Conservation (phyloP, 2,329 filamentous ascomycete genomes). For the Paracamarosporium sp. region DNA sequence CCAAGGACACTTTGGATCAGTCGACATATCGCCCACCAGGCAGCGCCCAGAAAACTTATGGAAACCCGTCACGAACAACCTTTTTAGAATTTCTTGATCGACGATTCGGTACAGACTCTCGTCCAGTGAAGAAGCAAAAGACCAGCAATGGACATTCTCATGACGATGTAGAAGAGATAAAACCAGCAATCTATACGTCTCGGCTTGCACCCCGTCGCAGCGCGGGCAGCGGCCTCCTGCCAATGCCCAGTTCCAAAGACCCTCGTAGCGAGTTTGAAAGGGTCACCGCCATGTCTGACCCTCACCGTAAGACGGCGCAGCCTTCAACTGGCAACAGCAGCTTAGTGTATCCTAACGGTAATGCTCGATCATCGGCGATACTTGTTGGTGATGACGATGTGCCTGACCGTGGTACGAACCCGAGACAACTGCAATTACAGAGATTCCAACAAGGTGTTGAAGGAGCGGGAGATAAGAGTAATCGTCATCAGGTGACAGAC, state of each 20-base stretch:
- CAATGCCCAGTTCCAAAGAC: not conserved
- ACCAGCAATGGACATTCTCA: not conserved
- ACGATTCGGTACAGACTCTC: not conserved
- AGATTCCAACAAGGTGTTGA: slow-evolving; percentile 21
- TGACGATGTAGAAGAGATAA: not conserved
- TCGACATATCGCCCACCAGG: not conserved
- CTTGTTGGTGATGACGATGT: slow-evolving; percentile 11
- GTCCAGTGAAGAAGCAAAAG: not conserved
- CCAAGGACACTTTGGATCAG: slow-evolving; percentile 20
- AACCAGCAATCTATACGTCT: slow-evolving; percentile 6
- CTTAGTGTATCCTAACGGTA: not conserved
- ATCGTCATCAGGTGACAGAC: not conserved
- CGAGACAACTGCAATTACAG: slow-evolving; percentile 13
- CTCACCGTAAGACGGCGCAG: slow-evolving; percentile 21
- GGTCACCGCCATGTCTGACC: slow-evolving; percentile 12
- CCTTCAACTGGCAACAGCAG: not conserved
- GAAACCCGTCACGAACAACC: not conserved
- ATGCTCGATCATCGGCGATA: slow-evolving; percentile 7
- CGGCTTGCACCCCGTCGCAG: slow-evolving; percentile 18
- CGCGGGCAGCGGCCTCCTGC: slow-evolving; percentile 16
- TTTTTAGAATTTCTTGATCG: not conserved
- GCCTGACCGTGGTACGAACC: not conserved
- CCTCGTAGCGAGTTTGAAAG: slow-evolving; percentile 25
- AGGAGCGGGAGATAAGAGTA: not conserved
- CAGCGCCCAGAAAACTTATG: slow-evolving; percentile 19